Conservation (phyloP, 2,329 filamentous ascomycete species). For the Zymoseptoria tritici region DNA sequence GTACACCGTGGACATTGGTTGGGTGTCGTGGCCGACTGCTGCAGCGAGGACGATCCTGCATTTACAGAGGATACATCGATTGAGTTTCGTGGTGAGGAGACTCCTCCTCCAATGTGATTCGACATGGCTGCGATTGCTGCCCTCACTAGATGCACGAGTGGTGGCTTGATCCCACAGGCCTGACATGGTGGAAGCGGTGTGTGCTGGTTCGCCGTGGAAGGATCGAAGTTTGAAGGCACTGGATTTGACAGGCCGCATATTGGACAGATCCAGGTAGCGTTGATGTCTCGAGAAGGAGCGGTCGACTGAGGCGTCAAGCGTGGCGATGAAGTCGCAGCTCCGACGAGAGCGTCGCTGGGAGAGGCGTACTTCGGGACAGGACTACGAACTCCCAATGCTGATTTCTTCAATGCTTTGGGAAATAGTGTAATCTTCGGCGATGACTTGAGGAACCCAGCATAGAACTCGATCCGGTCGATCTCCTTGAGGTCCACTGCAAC, state of each 20-base stretch:
- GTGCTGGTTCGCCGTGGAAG: conserved; percentile 67
- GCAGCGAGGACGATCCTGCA: not conserved
- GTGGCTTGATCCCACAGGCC: conserved; percentile 89
- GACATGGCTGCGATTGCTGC: conserved; percentile 72
- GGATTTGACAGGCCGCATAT: conserved; percentile 95
- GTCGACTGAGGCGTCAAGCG: conserved; percentile 34
- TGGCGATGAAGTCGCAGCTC: conserved; percentile 42
- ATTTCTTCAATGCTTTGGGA: conserved; percentile 69
- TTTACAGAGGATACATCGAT: not conserved
- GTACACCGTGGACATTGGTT: conserved; percentile 73
- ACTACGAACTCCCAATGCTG: conserved; percentile 47
- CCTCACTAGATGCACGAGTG: conserved; percentile 73
- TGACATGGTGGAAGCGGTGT: conserved; percentile 80
- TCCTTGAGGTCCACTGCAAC: conserved; percentile 82
- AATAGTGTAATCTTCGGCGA: conserved; percentile 87
- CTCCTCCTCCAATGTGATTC: conserved; percentile 38
- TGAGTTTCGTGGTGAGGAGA: conserved; percentile 1
- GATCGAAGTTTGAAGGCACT: conserved; percentile 88
- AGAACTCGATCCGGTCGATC: conserved; percentile 84
- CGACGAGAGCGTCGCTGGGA: conserved; percentile 35
- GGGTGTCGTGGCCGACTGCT: not conserved
- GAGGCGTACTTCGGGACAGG: conserved; percentile 42
- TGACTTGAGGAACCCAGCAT: conserved; percentile 88
- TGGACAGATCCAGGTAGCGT: conserved; percentile 86
- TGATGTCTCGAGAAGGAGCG: conserved; percentile 41